Conservation (phyloP, 768 basidiomycete species). For the Panus rudis region DNA sequence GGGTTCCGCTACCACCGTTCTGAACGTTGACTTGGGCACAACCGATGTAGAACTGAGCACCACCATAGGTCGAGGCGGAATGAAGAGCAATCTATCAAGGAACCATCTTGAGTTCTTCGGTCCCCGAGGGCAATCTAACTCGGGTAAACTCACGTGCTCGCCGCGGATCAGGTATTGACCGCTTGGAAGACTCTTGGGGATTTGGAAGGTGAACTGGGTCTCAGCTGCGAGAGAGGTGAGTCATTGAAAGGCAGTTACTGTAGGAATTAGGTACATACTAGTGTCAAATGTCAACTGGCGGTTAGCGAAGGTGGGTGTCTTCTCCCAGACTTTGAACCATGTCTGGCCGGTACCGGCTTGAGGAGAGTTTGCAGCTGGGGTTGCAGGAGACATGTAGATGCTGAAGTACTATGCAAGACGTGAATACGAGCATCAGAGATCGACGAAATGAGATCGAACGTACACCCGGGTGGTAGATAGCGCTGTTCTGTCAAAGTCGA, state of each 20-base stretch:
- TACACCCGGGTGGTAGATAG: conserved; percentile 22
- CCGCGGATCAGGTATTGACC: conserved; percentile 29
- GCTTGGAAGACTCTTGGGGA: conserved; percentile 24
- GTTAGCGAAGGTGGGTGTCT: conserved; percentile 16
- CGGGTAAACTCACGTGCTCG: conserved; percentile 17
- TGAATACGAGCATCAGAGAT: not conserved
- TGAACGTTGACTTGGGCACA: conserved; percentile 30
- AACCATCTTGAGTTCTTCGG: not conserved
- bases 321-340: conserved; percentile 41
- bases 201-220: conserved; percentile 22
- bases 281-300: conserved; percentile 21
- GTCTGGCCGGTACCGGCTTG: conserved; percentile 36
- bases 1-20: conserved; percentile 25
- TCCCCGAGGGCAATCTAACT: not conserved
- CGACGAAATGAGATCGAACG: not conserved
- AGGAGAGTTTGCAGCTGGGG: conserved; percentile 21
- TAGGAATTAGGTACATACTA: conserved; percentile 8
- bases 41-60: conserved; percentile 28
- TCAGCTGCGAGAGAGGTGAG: conserved; percentile 8
- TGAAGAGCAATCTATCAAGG: conserved; percentile 19
- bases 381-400: conserved; percentile 26
- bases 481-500: conserved; percentile 13
- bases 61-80: conserved; percentile 19
- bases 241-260: conserved; percentile 3
- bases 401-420: conserved; percentile 17